Evolutionary conservation across 139 green algal genomes (phyloP).

Genomic region (Eudorina sp.): DNA sequence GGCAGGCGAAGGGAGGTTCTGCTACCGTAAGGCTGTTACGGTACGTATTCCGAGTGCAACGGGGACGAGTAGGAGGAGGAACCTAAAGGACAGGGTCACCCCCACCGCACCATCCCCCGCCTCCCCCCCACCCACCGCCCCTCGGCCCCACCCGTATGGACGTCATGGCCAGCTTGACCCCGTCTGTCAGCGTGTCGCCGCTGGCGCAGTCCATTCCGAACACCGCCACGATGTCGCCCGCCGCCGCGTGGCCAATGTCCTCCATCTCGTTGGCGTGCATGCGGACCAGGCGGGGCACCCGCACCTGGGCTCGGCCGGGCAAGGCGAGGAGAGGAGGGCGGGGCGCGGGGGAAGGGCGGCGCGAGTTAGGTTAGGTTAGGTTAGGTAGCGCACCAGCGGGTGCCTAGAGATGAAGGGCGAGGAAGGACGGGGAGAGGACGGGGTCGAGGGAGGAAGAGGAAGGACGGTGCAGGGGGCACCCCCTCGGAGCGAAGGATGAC

Average conservation of each 20-base stretch:
- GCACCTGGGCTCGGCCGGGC: too few relatives aligned
- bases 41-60: too few relatives aligned
- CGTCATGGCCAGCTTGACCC: slow-evolving; percentile 83
- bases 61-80: too few relatives aligned
- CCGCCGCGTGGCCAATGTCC: slow-evolving; percentile 84
- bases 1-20: too few relatives aligned
- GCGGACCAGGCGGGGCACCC: slow-evolving; percentile 93
- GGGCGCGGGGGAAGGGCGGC: not conserved
- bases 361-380: not conserved
- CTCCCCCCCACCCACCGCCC: too few relatives aligned
- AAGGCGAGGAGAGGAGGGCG: not conserved
- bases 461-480: too few relatives aligned
- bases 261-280: slow-evolving; percentile 95
- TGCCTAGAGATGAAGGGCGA: too few relatives aligned
- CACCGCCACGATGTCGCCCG: slow-evolving; percentile 98
- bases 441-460: too few relatives aligned
- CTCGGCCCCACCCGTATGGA: slow-evolving; percentile 77
- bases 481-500: too few relatives aligned
- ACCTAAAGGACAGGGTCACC: not conserved
- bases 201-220: slow-evolving; percentile 98
- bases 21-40: too few relatives aligned
- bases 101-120: not conserved
- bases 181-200: slow-evolving; percentile 95
- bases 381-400: too few relatives aligned
- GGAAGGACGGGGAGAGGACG: too few relatives aligned